Evolutionary conservation across 352 stramenopile species (phyloP), one percentile per base, ranked within the genome.

Genomic region (Globisporangium recalcitrans): DNA sequence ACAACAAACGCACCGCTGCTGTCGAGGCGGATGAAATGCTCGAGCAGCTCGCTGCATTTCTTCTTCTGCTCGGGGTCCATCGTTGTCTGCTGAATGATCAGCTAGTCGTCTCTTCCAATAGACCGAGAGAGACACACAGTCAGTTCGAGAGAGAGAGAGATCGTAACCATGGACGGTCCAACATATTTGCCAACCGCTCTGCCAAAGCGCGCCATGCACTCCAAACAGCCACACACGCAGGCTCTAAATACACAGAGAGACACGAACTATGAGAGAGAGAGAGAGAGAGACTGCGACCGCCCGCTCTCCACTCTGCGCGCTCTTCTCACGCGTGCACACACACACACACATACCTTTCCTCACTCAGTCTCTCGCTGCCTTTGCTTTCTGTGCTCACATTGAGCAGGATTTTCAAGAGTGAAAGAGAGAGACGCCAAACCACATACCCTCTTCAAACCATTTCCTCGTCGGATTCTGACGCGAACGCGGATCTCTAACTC

Each of bases 11-110:
- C 57, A 92, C 82, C 82, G 42, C 80, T 87, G 58, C 68, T 80
- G 48, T 95, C 85, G 49, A 92, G 75, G 52, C 90, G 88, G 53
- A 93, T 75, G 59, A 95, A 92, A 58, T 88, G 73, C 62, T 95
- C 85, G 31, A 92, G 73, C 53, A 93, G 62, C 42, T 95, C 85
- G 31, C 56, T 71, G 73, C 85, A 95, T 58, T 92, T 91, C 67
- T 88, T 88, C 74, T 83, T 89, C 63, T 77, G 82, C 36, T 93
- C 85, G 6, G 81, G 57, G 48, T 95, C 84, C 85, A 95, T 93
- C 0, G 26, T 44, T 9, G 16, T 24, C 31, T 32, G 27, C 27
- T 5, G 27, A 5, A 6, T 31, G 27, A 5, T 31, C n/a, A n/a
- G n/a, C n/a, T n/a, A n/a, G n/a, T n/a, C 16, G 14, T 21, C 36